phyloP scores from a whole-genome alignment of 2,329 filamentous ascomycete genomes.

The Trichocomaceae sp. region DNA sequence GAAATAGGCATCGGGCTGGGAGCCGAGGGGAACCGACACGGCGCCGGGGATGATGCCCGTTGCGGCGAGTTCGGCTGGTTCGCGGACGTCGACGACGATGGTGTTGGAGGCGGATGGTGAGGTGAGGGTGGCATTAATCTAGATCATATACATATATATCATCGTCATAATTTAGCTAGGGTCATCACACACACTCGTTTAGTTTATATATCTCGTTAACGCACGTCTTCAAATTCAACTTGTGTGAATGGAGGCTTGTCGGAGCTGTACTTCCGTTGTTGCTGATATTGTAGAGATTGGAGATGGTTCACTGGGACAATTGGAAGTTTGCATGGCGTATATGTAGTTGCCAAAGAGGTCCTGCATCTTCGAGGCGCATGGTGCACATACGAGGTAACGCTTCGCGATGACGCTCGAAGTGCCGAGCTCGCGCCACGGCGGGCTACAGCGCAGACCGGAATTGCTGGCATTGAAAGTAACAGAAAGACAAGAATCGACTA shows the following conservation, averaged over 20 bases:
- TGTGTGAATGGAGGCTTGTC: constrained; percentile 16
- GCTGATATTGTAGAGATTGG: not conserved
- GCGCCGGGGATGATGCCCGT: constrained; percentile 65
- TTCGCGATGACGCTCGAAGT: constrained; percentile 2
- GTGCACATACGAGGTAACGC: not conserved
- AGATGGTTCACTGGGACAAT: not conserved
- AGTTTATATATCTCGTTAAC: too few species aligned
- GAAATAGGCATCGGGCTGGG: constrained; percentile 71
- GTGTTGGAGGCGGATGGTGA: constrained; percentile 23
- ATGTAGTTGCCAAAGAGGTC: not conserved
- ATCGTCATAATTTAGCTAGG: constrained; percentile 6
- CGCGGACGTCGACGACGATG: constrained; percentile 43
- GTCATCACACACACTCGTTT: constrained; percentile 14
- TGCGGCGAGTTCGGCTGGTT: constrained; percentile 39
- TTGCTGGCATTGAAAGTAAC: constrained; percentile 7
- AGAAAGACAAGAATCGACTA: not conserved
- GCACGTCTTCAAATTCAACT: constrained; percentile 35
- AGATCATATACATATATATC: not conserved
- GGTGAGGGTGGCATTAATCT: constrained; percentile 27
- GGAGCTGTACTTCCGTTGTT: constrained; percentile 5
- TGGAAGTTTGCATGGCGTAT: not conserved
- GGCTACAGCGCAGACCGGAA: not conserved
- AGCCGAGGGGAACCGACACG: constrained; percentile 73
- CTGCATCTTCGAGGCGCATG: not conserved
- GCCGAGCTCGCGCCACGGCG: constrained; percentile 4